Percentiles rank a stretch among this genome's conserved stretches.
Conservation (phyloP, 140 eudicot genomes). For the Anethum foeniculum region DNA sequence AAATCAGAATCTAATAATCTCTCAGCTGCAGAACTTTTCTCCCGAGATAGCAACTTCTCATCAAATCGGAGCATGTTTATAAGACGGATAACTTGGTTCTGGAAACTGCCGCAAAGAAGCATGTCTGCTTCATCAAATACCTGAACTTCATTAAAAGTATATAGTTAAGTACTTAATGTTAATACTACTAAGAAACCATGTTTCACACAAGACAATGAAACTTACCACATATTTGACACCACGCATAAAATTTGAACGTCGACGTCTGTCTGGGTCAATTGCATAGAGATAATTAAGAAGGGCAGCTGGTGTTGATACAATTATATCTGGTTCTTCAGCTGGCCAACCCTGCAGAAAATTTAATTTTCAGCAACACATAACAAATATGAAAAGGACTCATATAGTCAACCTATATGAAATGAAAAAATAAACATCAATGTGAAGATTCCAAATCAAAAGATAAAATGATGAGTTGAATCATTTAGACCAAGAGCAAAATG, state of each 20-base stretch:
- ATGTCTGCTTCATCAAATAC: conserved; percentile 98
- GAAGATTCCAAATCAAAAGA: conserved; percentile 3
- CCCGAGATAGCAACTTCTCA: conserved; percentile 72
- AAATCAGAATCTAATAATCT: conserved; percentile 30
- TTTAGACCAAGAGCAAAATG: not conserved
- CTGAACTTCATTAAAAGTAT: conserved; percentile 26
- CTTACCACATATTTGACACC: conserved; percentile 81
- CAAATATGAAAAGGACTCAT: not conserved
- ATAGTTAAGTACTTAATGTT: not conserved
- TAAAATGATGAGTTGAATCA: not conserved
- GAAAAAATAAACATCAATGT: not conserved
- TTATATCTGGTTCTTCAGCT: conserved; percentile 54
- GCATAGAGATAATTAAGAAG: conserved; percentile 79
- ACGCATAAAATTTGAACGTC: conserved; percentile 58
- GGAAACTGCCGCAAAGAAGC: conserved; percentile 93
- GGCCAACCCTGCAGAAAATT: conserved; percentile 69
- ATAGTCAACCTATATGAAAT: not conserved
- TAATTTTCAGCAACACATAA: not conserved
- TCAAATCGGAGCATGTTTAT: conserved; percentile 93
- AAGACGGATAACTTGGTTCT: conserved; percentile 92
- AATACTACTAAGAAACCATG: not conserved
- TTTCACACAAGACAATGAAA: not conserved
- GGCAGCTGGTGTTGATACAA: conserved; percentile 95
- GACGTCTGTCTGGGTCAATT: conserved; percentile 64
- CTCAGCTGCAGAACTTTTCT: conserved; percentile 26